Evolutionary conservation across 495 filamentous ascomycete genomes (phyloP).

Genomic region (Ascodesmis nigricans): DNA sequence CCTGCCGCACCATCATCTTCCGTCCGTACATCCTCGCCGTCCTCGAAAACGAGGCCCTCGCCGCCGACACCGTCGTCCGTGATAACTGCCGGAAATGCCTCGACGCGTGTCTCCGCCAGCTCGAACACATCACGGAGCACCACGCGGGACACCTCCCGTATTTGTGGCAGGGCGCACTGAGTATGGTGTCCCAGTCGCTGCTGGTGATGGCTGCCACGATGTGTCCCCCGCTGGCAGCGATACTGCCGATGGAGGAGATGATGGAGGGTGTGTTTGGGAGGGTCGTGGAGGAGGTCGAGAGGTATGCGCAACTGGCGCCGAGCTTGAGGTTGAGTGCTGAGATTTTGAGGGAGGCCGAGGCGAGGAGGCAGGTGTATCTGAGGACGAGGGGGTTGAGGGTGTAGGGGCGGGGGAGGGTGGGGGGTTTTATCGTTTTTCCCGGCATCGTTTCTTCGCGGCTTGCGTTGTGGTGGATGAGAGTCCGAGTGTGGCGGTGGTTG

Average conservation of each 20-base stretch:
- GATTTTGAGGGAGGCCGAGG: slow-evolving; percentile 58
- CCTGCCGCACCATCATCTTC: slow-evolving; percentile 68
- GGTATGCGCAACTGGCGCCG: slow-evolving; percentile 50
- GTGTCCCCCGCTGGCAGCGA: slow-evolving; percentile 45
- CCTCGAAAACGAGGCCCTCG: slow-evolving; percentile 50
- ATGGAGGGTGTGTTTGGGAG: slow-evolving; percentile 55
- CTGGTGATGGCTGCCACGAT: slow-evolving; percentile 68
- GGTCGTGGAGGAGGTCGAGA: slow-evolving; percentile 49
- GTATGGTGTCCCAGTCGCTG: slow-evolving; percentile 57
- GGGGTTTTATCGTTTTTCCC: too few species aligned
- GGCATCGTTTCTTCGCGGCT: too few species aligned
- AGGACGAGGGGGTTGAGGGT: slow-evolving; percentile 21
- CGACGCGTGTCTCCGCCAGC: slow-evolving; percentile 58
- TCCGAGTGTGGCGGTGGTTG: too few species aligned
- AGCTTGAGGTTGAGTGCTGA: slow-evolving; percentile 50
- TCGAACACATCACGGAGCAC: slow-evolving; percentile 58
- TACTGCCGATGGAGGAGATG: slow-evolving; percentile 40
- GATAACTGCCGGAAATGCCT: slow-evolving; percentile 61
- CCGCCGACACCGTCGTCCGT: slow-evolving; percentile 42
- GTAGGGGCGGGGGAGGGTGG: too few species aligned
- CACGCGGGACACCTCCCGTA: slow-evolving; percentile 74
- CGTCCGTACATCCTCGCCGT: slow-evolving; percentile 63
- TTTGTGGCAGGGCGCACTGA: slow-evolving; percentile 64
- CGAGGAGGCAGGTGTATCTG: slow-evolving; percentile 33
- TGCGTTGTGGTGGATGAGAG: too few species aligned